A percentile compares a stretch with the other conserved stretches of the same genome.
Evolutionary conservation across 1,284 basidiomycete genomes (phyloP).

Genomic region (Ceratobasidium sp.): DNA sequence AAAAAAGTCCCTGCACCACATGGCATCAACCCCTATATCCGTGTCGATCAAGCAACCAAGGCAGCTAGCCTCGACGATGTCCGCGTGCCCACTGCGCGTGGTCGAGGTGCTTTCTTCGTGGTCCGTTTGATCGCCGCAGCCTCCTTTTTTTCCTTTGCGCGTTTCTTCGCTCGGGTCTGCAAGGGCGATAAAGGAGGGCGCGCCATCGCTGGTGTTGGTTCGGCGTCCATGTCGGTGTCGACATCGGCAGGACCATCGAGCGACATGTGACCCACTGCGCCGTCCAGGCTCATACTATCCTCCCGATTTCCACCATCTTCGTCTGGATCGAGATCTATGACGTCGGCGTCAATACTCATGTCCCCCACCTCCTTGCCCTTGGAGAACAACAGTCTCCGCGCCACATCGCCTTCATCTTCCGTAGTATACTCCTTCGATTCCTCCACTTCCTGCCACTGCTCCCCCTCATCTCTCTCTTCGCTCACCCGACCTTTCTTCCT

Average conservation of each 20-base stretch:
- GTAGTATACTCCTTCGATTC: not conserved
- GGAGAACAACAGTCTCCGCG: not conserved
- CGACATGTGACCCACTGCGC: constrained; percentile 36
- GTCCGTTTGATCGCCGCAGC: not conserved
- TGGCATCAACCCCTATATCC: not conserved
- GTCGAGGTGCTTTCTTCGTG: constrained; percentile 2
- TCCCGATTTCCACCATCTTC: constrained; percentile 8
- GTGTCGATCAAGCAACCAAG: not conserved
- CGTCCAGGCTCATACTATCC: constrained; percentile 37
- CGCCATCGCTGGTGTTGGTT: not conserved
- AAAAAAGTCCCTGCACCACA: not conserved
- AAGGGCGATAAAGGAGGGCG: constrained; percentile 7
- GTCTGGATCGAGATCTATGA: constrained; percentile 21
- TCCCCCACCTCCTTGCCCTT: constrained; percentile 4
- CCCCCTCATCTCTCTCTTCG: not conserved
- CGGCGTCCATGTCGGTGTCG: constrained; percentile 19
- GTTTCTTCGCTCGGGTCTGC: constrained; percentile 7
- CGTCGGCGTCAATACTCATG: not conserved
- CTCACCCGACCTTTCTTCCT: constrained; percentile 18
- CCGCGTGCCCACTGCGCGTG: not conserved
- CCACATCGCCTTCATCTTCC: constrained; percentile 2
- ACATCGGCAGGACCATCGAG: constrained; percentile 17
- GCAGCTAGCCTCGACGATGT: constrained; percentile 8
- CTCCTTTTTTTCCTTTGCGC: constrained; percentile 11
- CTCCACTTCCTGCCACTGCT: not conserved